These are phyloP conservation scores for Cornus florida DNA, from an alignment of 148 eudicot species.

Conservation along the genomic window DNA sequence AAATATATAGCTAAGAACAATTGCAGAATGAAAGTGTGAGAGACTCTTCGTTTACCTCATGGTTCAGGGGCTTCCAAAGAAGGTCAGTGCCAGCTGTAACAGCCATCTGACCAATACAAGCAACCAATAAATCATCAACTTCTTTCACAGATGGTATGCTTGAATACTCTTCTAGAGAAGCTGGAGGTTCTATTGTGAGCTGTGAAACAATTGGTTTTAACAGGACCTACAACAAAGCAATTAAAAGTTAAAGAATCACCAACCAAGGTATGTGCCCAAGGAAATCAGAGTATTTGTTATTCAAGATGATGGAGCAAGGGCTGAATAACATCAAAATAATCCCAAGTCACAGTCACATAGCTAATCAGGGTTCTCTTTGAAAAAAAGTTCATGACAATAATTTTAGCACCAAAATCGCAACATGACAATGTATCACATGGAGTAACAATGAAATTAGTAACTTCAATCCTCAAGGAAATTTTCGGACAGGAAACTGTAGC, in stretches of 20 bases:
- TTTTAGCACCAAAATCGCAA: not conserved
- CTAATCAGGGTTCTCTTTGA: not conserved
- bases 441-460: not conserved
- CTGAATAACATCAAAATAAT: not conserved
- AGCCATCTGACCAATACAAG: constrained; percentile 95
- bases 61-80: constrained; percentile 89
- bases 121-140: constrained; percentile 74
- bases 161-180: constrained; percentile 46
- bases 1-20: not conserved
- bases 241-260: not conserved
- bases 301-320: not conserved
- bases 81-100: constrained; percentile 87
- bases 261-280: not conserved
- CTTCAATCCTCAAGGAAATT: not conserved
- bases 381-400: not conserved
- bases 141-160: constrained; percentile 60
- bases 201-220: constrained; percentile 86
- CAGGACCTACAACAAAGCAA: constrained; percentile 41
- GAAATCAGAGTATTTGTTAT: not conserved
- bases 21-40: not conserved
- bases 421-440: not conserved
- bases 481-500: not conserved
- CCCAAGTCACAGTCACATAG: not conserved
- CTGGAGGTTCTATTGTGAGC: constrained; percentile 67
- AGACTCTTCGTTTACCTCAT: constrained; percentile 56